Percentiles rank a stretch among this genome's conserved stretches.
Conservation (phyloP, 2,329 filamentous ascomycete species). For the Penicillium sp. region DNA sequence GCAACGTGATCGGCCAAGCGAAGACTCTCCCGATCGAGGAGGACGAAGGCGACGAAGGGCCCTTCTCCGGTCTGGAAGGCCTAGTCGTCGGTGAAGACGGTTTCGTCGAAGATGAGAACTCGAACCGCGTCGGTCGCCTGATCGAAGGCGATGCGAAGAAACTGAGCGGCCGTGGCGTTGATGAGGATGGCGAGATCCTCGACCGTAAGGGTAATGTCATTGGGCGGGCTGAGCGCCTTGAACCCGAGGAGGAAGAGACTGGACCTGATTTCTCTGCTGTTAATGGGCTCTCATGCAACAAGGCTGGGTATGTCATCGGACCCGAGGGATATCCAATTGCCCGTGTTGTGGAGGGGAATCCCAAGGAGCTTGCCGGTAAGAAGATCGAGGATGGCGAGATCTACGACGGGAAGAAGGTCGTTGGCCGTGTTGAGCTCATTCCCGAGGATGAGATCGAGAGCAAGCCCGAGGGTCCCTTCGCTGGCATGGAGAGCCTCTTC, state of each 20-base stretch:
- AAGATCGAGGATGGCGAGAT: conserved; percentile 57
- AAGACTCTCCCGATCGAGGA: conserved; percentile 43
- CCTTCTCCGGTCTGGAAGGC: conserved; percentile 46
- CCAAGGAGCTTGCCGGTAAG: conserved; percentile 55
- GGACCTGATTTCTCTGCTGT: conserved; percentile 55
- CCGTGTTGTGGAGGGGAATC: conserved; percentile 52
- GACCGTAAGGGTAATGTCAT: conserved; percentile 62
- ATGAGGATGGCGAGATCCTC: conserved; percentile 61
- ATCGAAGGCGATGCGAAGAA: conserved; percentile 59
- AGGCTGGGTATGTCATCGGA: conserved; percentile 56
- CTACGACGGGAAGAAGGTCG: conserved; percentile 55
- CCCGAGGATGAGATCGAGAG: conserved; percentile 55
- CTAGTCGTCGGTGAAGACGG: conserved; percentile 48
- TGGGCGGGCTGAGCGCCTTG: conserved; percentile 53
- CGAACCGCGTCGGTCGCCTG: conserved; percentile 49
- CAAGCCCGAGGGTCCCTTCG: conserved; percentile 56
- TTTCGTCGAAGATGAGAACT: conserved; percentile 49
- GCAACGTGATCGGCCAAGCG: conserved; percentile 61
- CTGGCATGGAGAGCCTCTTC: conserved; percentile 54
- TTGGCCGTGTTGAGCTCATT: conserved; percentile 57
- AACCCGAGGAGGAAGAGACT: conserved; percentile 41
- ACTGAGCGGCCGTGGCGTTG: conserved; percentile 57
- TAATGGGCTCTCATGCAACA: conserved; percentile 55
- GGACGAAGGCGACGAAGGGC: conserved; percentile 34
- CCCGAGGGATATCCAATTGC: conserved; percentile 54